Conservation (phyloP, 1,284 basidiomycete species). For the Clitocybe nebularis region DNA sequence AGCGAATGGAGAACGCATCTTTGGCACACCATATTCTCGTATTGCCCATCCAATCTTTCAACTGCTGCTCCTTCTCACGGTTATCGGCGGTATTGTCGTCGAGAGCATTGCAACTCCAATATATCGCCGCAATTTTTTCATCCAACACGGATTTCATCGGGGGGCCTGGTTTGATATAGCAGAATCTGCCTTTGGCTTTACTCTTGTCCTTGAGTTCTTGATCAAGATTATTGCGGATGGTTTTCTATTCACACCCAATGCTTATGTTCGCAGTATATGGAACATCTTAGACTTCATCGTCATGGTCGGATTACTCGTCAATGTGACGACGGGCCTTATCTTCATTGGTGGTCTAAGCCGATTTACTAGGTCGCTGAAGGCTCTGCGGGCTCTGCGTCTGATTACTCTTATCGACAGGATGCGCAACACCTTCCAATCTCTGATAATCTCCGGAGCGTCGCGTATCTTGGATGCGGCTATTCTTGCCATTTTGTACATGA, state of each 20-base stretch:
- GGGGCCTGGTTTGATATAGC: conserved; percentile 88
- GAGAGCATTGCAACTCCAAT: conserved; percentile 85
- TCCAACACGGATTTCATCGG: conserved; percentile 53
- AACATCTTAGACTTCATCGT: conserved; percentile 91
- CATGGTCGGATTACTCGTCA: conserved; percentile 78
- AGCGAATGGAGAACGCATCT: conserved; percentile 82
- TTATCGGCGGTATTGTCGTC: conserved; percentile 82
- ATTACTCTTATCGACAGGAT: conserved; percentile 88
- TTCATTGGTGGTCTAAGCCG: conserved; percentile 81
- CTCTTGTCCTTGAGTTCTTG: conserved; percentile 82
- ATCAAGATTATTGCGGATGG: conserved; percentile 95
- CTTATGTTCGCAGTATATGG: conserved; percentile 90
- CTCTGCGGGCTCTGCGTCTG: conserved; percentile 83
- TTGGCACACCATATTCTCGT: conserved; percentile 66
- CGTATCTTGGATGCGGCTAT: conserved; percentile 90
- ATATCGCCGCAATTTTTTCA: conserved; percentile 79
- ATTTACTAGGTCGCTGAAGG: conserved; percentile 84
- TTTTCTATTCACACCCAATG: conserved; percentile 90
- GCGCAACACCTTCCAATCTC: conserved; percentile 88
- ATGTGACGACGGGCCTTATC: conserved; percentile 75
- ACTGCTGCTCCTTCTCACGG: conserved; percentile 69
- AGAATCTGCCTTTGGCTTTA: conserved; percentile 73
- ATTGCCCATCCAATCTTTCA: conserved; percentile 75
- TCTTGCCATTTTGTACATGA: conserved; percentile 93
- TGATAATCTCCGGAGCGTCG: conserved; percentile 84